phyloP scores from a whole-genome alignment of 306 rosid genomes.

The Dalbergia cochinchinensis region DNA sequence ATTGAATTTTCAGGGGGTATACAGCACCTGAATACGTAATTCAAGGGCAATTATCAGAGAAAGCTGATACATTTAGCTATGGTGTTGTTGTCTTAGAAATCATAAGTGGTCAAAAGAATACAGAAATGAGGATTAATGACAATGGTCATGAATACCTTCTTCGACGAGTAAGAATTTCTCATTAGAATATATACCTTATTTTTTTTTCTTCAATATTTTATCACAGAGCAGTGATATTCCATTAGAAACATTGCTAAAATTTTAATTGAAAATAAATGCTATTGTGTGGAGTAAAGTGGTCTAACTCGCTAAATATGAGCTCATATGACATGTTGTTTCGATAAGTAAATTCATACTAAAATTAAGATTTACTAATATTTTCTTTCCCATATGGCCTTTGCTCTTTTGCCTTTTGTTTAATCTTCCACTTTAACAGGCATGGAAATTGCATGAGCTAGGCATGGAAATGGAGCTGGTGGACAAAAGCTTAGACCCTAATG shows the following conservation, averaged over 20 bases:
- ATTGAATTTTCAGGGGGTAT: slow-evolving; percentile 63
- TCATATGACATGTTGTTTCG: too few relatives aligned
- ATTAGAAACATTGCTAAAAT: too few relatives aligned
- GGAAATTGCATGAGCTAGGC: slow-evolving; percentile 63
- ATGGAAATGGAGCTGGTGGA: slow-evolving; percentile 59
- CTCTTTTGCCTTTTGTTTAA: not conserved
- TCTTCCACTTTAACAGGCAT: slow-evolving; percentile 50
- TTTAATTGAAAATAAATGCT: too few relatives aligned
- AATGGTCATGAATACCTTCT: slow-evolving; percentile 61
- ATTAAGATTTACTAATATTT: too few relatives aligned
- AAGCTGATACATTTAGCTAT: slow-evolving; percentile 73
- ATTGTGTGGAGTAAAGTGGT: too few relatives aligned
- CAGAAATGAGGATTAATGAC: slow-evolving; percentile 43
- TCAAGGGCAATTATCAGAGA: slow-evolving; percentile 78
- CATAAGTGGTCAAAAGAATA: slow-evolving; percentile 64
- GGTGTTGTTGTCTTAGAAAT: slow-evolving; percentile 77
- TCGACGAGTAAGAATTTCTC: slow-evolving; percentile 57
- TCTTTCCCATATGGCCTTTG: not conserved
- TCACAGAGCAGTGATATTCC: too few relatives aligned
- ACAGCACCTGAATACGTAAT: slow-evolving; percentile 82
- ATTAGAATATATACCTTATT: not conserved
- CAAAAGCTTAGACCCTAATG: slow-evolving; percentile 54
- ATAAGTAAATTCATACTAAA: too few relatives aligned
- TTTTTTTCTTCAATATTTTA: not conserved
- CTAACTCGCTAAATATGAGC: too few relatives aligned